A percentile compares a stretch with the other conserved stretches of the same genome.
phyloP scores from a whole-genome alignment of 202 grass and related monocot species.

The Setaria viridis region DNA sequence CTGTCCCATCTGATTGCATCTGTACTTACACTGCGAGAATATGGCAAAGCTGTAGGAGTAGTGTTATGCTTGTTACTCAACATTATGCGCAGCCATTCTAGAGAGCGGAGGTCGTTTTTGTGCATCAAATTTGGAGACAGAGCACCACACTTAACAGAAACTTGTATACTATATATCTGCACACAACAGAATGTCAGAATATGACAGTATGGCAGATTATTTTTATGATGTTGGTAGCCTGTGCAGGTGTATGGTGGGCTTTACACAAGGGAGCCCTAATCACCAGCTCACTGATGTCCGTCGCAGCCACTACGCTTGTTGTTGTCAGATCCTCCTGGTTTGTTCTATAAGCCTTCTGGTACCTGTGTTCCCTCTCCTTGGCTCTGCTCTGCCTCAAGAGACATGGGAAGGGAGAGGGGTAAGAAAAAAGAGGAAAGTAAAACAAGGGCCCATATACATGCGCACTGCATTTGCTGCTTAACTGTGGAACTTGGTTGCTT shows the following conservation, averaged over 20 bases:
- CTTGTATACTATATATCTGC: not conserved
- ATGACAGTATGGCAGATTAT: not conserved
- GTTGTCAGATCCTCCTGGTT: not conserved
- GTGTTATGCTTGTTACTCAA: slow-evolving; percentile 10
- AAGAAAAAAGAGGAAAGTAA: not conserved
- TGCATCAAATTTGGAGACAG: not conserved
- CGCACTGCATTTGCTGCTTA: not conserved
- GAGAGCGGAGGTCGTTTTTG: not conserved
- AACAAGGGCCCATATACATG: not conserved
- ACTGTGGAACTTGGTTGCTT: not conserved
- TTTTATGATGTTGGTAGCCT: not conserved
- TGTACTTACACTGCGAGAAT: not conserved
- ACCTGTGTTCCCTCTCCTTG: not conserved
- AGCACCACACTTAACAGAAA: not conserved
- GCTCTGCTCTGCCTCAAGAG: not conserved
- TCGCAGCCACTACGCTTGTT: not conserved
- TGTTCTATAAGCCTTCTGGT: not conserved
- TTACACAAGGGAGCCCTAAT: not conserved
- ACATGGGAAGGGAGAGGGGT: not conserved
- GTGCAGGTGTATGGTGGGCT: not conserved
- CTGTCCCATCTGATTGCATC: not conserved
- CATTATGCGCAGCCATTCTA: slow-evolving; percentile 3
- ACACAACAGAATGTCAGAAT: not conserved
- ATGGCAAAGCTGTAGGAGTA: slow-evolving; percentile 7
- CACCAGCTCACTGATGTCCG: not conserved